These are phyloP conservation scores for Aegilops longissima DNA, from an alignment of 176 grass and related monocot genomes.

Conservation along the genomic window DNA sequence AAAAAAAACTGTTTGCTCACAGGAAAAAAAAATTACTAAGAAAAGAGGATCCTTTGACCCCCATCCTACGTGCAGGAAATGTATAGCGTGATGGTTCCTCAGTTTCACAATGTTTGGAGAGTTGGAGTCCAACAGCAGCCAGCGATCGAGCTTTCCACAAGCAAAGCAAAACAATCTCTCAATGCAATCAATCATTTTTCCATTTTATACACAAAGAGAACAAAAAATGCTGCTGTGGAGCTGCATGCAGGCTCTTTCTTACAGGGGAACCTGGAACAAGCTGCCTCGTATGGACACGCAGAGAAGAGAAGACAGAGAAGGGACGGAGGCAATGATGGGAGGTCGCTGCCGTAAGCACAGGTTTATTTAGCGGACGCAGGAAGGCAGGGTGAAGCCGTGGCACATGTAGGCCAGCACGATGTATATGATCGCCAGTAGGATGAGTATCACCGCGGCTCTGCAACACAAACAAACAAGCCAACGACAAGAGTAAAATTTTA, in stretches of 20 bases:
- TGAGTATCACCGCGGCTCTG: constrained; percentile 58
- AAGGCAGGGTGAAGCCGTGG: constrained; percentile 71
- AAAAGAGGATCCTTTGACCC: too few relatives aligned
- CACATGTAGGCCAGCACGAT: constrained; percentile 62
- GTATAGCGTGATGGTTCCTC: too few relatives aligned
- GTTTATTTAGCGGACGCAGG: constrained; percentile 54
- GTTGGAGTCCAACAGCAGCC: too few relatives aligned
- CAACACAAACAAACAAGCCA: constrained; percentile 3
- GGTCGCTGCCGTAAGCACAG: not conserved
- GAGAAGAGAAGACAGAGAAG: not conserved
- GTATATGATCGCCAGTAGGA: constrained; percentile 75
- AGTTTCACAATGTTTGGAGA: too few relatives aligned
- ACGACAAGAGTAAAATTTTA: not conserved
- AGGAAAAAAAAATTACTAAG: too few relatives aligned
- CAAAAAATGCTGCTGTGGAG: not conserved
- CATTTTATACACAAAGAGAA: not conserved
- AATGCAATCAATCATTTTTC: not conserved
- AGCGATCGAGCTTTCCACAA: too few relatives aligned
- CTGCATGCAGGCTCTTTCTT: constrained; percentile 8
- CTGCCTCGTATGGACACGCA: not conserved
- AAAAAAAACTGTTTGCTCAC: too few relatives aligned
- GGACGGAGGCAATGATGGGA: too few relatives aligned
- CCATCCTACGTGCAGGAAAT: too few relatives aligned
- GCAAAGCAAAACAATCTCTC: not conserved
- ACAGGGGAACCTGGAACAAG: not conserved